Evolutionary conservation across 495 filamentous ascomycete genomes (phyloP), one percentile per base, ranked within the genome.

Genomic region (Neohortaea acidophila): DNA sequence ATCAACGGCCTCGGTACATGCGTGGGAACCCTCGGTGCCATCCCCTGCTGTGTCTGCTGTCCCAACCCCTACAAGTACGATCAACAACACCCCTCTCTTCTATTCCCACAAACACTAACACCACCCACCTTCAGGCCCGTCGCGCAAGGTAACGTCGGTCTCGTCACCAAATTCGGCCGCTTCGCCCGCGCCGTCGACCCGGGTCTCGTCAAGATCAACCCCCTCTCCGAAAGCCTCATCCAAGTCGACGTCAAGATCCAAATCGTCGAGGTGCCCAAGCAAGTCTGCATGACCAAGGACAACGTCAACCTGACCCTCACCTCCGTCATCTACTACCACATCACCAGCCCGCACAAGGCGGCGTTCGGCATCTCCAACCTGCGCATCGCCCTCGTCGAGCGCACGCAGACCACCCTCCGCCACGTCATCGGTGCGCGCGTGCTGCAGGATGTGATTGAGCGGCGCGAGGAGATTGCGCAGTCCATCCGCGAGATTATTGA

Each of bases 251-350:
- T 99, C 59, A 96, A 94, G 73, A 94, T 96, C 51, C 89, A 99
- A 63, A 92, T 94, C 50, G 85, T 85, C 57, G 84, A 99, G 68
- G 89, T 97, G 4, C 89, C 89, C 5, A 72, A 83, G 57, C 89
- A 99, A 63, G 73, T 86, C 51, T 96, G 87, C 70, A 99, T 99
- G 86, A 99, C 91, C 59, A 94, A 94, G 61, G 89, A 99, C 65
- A 96, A 96, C 51, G 89, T 96, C 41, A 91, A 79, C 18, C 70
- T 97, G 30, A 74, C 87, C 52, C 70, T 97, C 41, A 96, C 84
- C 23, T 87, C 80, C 20, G 89, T 99, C 47, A 99, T 99, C 66
- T 99, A 99, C 70, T 99, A 99, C 67, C 84, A 92, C 69, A 83
- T 99, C 55, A 77, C 72, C 37, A 83, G 81, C 6, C 89, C 89